These are phyloP conservation scores for Blastocystis sp. DNA, from an alignment of 352 stramenopile species.

Conservation along the genomic window DNA sequence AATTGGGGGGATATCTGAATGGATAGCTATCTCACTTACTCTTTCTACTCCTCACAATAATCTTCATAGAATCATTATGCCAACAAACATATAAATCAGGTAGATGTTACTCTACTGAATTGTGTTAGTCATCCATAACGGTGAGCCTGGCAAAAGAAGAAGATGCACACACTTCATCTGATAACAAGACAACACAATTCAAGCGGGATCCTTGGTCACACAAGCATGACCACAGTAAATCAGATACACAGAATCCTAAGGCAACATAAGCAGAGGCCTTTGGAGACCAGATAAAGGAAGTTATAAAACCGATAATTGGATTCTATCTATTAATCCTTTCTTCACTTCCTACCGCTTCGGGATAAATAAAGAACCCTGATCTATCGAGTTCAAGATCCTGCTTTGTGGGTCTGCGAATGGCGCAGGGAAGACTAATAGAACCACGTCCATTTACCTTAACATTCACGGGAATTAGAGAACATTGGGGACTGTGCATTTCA, in stretches of 20 bases:
- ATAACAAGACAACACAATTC: slow-evolving; percentile 33
- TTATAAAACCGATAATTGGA: slow-evolving; percentile 18
- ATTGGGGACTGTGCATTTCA: neutral
- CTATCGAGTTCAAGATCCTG: neutral
- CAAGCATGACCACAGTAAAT: neutral
- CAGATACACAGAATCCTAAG: slow-evolving; percentile 16
- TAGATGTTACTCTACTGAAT: neutral
- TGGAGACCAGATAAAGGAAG: slow-evolving; percentile 29
- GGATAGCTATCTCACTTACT: too few relatives aligned
- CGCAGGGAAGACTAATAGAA: slow-evolving; percentile 10
- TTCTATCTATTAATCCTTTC: neutral
- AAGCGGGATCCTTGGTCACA: neutral
- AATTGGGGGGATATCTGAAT: too few relatives aligned
- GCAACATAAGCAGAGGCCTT: slow-evolving; percentile 45
- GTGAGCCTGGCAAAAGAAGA: slow-evolving; percentile 16
- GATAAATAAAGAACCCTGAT: neutral
- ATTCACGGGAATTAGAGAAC: neutral
- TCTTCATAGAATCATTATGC: too few relatives aligned
- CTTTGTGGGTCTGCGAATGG: neutral
- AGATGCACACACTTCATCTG: neutral
- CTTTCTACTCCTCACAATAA: too few relatives aligned
- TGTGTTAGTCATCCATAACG: neutral
- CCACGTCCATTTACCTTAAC: slow-evolving; percentile 1
- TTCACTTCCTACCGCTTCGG: neutral
- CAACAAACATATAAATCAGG: slow-evolving; percentile 15